These are phyloP conservation scores for Phaffia australis DNA, from an alignment of 768 basidiomycete genomes.

Conservation along the genomic window DNA sequence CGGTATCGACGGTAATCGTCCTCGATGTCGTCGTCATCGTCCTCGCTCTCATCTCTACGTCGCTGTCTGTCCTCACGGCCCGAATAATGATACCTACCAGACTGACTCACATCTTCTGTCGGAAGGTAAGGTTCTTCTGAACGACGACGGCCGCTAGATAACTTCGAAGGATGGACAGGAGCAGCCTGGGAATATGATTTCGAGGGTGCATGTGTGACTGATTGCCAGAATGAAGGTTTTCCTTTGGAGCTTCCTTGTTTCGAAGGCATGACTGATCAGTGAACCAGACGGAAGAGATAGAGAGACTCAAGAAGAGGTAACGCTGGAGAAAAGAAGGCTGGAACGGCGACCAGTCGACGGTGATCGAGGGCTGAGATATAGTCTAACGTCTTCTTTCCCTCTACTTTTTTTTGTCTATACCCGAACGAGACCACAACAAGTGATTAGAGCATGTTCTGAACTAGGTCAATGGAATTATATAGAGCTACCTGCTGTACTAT, in stretches of 20 bases:
- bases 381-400: too few species aligned
- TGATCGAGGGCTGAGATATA: too few species aligned
- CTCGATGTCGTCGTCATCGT: too few species aligned
- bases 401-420: too few species aligned
- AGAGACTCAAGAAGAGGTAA: too few species aligned
- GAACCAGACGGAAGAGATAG: neutral
- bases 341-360: too few species aligned
- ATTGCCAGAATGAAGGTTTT: slow-evolving; percentile 23
- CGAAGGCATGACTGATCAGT: neutral
- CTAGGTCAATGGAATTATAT: too few species aligned
- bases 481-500: too few species aligned
- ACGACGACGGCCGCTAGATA: neutral
- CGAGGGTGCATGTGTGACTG: slow-evolving; percentile 11
- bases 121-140: neutral
- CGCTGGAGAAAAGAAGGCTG: too few species aligned
- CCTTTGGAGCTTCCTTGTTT: slow-evolving; percentile 4
- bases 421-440: too few species aligned
- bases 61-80: neutral
- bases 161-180: neutral
- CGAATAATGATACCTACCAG: neutral
- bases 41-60: neutral
- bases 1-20: too few species aligned
- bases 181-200: slow-evolving; percentile 16
- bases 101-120: neutral
- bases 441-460: too few species aligned